Conservation (phyloP, 78 protist species). For the Polysphondylium violaceum region DNA sequence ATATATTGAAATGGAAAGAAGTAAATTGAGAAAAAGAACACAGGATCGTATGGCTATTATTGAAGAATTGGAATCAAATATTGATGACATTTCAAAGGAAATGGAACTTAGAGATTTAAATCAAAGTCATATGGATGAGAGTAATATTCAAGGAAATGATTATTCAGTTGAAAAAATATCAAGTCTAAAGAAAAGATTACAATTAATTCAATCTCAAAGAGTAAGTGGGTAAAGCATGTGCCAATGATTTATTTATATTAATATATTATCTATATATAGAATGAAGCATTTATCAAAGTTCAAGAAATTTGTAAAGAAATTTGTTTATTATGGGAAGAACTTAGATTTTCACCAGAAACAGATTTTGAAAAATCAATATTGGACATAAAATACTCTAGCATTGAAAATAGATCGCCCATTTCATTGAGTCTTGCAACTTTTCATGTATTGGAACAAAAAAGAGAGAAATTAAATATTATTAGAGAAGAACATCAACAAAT, state of each 20-base stretch:
- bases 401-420: slow-evolving; percentile 36
- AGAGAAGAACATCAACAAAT: slow-evolving; percentile 35
- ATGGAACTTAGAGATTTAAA: slow-evolving; percentile 54
- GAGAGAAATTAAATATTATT: slow-evolving; percentile 19
- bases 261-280: background rate
- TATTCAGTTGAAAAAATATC: slow-evolving; percentile 67
- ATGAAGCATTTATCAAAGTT: slow-evolving; percentile 47
- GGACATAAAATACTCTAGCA: slow-evolving; percentile 18
- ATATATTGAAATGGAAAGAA: slow-evolving; percentile 35
- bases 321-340: slow-evolving; percentile 47
- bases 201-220: slow-evolving; percentile 41
- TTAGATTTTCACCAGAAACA: slow-evolving; percentile 72
- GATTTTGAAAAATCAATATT: slow-evolving; percentile 67
- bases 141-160: slow-evolving; percentile 57
- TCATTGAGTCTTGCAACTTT: slow-evolving; percentile 28
- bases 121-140: slow-evolving; percentile 33
- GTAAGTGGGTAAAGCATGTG: background rate
- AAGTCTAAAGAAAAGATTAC: slow-evolving; percentile 31
- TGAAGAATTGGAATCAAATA: slow-evolving; percentile 54
- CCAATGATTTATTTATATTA: no score
- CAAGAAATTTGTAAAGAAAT: slow-evolving; percentile 32
- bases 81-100: slow-evolving; percentile 58
- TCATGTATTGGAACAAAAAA: slow-evolving; percentile 34
- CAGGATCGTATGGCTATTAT: slow-evolving; percentile 59
- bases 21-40: slow-evolving; percentile 64